A percentile compares a stretch with the other conserved stretches of the same genome.
Evolutionary conservation across 306 rosid genomes (phyloP).

Genomic region (Cicer judaicum): DNA sequence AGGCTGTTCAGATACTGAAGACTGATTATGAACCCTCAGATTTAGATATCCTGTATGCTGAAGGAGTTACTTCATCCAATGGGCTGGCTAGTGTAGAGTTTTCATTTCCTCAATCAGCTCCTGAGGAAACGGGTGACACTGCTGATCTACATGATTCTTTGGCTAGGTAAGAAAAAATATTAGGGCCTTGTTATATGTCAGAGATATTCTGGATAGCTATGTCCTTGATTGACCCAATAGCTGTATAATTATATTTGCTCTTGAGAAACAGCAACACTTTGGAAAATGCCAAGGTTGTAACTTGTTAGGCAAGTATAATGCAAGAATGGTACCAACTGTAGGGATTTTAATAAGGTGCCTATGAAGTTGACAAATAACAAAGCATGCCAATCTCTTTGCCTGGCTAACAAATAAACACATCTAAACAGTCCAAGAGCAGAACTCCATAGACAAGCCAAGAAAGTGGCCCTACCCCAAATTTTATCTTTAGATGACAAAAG

Average conservation of each 20-base stretch:
- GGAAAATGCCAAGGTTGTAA: neutral
- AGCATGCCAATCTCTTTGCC: neutral
- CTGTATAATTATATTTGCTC: slow-evolving; percentile 17
- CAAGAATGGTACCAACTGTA: neutral
- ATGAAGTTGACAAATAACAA: neutral
- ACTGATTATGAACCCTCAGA: slow-evolving; percentile 91
- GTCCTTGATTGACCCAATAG: slow-evolving; percentile 19
- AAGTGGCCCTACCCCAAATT: neutral
- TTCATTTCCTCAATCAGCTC: slow-evolving; percentile 78
- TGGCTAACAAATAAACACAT: neutral
- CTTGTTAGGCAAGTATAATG: neutral
- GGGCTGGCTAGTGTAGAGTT: slow-evolving; percentile 93
- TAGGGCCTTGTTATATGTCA: slow-evolving; percentile 15
- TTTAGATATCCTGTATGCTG: slow-evolving; percentile 89
- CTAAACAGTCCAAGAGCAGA: neutral
- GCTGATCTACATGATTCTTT: slow-evolving; percentile 71
- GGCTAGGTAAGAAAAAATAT: slow-evolving; percentile 60
- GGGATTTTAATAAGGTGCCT: neutral
- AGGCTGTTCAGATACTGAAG: slow-evolving; percentile 87
- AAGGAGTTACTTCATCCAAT: slow-evolving; percentile 95
- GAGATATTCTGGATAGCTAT: slow-evolving; percentile 19
- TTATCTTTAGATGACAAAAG: neutral
- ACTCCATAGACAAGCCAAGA: neutral
- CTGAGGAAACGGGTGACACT: slow-evolving; percentile 62
- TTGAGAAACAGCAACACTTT: slow-evolving; percentile 2